Percentiles rank a stretch among this genome's conserved stretches.
Evolutionary conservation across 352 stramenopile genomes (phyloP).

Genomic region (Globisporangium acanthophoron): DNA sequence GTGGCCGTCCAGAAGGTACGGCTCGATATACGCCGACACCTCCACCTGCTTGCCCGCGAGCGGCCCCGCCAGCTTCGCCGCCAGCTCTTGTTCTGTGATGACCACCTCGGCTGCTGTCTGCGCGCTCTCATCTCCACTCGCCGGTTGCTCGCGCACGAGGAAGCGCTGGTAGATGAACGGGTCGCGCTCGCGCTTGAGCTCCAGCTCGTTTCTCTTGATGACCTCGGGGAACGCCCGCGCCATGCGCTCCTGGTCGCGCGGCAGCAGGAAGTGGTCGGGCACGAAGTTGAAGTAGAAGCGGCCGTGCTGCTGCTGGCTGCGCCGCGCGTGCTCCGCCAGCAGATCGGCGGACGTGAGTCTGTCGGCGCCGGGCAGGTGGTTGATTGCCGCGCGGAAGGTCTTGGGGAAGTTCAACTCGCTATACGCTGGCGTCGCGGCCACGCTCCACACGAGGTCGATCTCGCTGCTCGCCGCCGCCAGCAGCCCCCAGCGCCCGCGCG

Average conservation of each 20-base stretch:
- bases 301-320: conserved; percentile 39
- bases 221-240: conserved; percentile 33
- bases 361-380: conserved; percentile 57
- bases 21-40: conserved; percentile 77
- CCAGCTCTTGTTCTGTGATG: conserved; percentile 38
- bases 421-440: conserved; percentile 20
- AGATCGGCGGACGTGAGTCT: conserved; percentile 35
- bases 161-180: conserved; percentile 58
- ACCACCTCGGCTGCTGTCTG: conserved; percentile 26
- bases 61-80: conserved; percentile 29
- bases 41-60: conserved; percentile 54
- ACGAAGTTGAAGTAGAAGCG: conserved; percentile 71
- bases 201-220: conserved; percentile 47
- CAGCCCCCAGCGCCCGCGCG: conserved; percentile 30
- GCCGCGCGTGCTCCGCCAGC: conserved; percentile 40
- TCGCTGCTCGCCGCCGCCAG: conserved; percentile 33
- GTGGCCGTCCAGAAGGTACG: conserved; percentile 79
- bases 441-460: conserved; percentile 73
- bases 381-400: conserved; percentile 51
- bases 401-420: conserved; percentile 33
- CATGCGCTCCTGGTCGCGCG: conserved; percentile 44
- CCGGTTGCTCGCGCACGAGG: conserved; percentile 37
- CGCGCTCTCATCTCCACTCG: conserved; percentile 27
- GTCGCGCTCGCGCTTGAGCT: conserved; percentile 46
- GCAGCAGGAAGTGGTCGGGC: conserved; percentile 53